Conservation (phyloP, 164 flowering plant species). For the Vitis amurensis region DNA sequence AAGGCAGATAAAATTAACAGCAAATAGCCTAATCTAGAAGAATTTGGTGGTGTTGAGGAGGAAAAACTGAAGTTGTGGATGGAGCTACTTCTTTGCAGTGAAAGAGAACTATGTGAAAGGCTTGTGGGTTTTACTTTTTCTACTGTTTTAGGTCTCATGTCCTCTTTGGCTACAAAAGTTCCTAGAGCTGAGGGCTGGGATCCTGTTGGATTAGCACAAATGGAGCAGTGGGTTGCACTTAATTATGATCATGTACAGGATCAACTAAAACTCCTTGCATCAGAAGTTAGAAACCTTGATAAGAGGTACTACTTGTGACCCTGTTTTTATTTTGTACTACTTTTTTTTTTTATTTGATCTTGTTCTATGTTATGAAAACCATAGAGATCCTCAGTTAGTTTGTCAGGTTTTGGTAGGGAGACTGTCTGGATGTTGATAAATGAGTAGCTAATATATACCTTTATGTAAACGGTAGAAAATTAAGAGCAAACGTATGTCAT, state of each 20-base stretch:
- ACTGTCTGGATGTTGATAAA: too few species aligned
- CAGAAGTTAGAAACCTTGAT: constrained; percentile 36
- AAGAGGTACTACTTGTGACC: constrained; percentile 37
- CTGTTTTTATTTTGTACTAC: not conserved
- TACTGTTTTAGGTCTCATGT: constrained; percentile 24
- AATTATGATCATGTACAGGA: constrained; percentile 31
- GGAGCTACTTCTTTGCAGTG: constrained; percentile 47
- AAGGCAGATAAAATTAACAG: constrained; percentile 34
- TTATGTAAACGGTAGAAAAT: too few species aligned
- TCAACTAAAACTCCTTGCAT: constrained; percentile 40
- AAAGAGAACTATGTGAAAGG: constrained; percentile 74
- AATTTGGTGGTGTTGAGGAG: constrained; percentile 23
- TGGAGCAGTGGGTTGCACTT: constrained; percentile 69
- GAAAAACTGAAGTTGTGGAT: constrained; percentile 47
- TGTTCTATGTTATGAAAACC: not conserved
- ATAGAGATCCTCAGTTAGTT: too few species aligned
- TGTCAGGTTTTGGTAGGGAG: too few species aligned
- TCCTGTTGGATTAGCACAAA: constrained; percentile 71
- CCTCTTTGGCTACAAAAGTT: constrained; percentile 23
- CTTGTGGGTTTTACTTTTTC: constrained; percentile 61
- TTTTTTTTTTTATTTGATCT: not conserved
- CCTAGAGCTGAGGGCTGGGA: constrained; percentile 36
- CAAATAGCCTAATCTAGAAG: constrained; percentile 18
- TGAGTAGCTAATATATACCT: too few species aligned
- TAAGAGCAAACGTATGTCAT: too few species aligned